Percentiles rank a stretch among this genome's conserved stretches.
phyloP scores from a whole-genome alignment of 441 rosid genomes.

The Pelargonium fulgidum region DNA sequence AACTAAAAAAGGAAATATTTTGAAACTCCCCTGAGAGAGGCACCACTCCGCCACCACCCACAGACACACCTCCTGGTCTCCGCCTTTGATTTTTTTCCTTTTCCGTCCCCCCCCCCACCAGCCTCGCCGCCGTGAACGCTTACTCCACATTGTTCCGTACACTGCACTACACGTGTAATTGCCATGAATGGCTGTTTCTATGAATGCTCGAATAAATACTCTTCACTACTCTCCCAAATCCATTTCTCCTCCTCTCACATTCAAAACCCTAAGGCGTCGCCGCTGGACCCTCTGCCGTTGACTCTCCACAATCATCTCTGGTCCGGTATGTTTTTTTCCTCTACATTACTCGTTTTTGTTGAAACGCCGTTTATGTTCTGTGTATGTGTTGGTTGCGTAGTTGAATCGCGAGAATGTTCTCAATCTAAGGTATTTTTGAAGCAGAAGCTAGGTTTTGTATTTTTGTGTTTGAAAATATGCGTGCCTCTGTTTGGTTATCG shows the following conservation, averaged over 20 bases:
- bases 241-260: background rate
- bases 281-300: background rate
- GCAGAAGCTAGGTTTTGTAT: background rate
- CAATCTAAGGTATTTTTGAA: background rate
- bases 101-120: background rate
- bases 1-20: too few species aligned
- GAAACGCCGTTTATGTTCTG: background rate
- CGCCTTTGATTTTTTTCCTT: background rate
- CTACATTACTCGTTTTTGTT: background rate
- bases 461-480: background rate
- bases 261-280: conserved; percentile 2
- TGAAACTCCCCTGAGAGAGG: too few species aligned
- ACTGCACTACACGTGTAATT: background rate
- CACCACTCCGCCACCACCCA: too few species aligned
- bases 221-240: background rate
- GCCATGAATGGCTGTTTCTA: background rate
- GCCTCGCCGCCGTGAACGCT: background rate
- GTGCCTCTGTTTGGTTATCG: conserved; percentile 2
- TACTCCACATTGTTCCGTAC: background rate
- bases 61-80: too few species aligned
- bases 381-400: background rate
- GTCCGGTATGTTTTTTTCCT: background rate
- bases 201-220: conserved; percentile 1
- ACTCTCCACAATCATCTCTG: background rate
- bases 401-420: background rate